Conservation (phyloP, 352 stramenopile species). For the Phytophthora idaei region DNA sequence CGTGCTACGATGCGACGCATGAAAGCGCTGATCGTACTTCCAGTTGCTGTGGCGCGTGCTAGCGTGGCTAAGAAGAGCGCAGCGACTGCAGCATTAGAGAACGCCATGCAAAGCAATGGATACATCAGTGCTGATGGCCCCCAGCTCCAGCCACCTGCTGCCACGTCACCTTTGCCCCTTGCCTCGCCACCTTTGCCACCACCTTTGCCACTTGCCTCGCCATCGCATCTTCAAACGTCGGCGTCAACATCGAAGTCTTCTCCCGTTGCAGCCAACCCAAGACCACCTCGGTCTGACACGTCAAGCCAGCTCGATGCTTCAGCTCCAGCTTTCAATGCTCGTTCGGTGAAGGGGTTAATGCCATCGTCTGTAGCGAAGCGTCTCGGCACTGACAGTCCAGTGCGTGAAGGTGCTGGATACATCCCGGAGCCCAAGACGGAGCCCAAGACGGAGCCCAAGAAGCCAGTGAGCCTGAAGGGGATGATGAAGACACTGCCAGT, state of each 20-base stretch:
- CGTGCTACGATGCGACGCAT: constrained; percentile 39
- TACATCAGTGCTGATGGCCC: neutral
- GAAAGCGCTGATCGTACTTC: constrained; percentile 36
- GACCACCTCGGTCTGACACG: neutral
- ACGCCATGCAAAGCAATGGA: constrained; percentile 20
- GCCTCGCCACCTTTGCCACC: constrained; percentile 10
- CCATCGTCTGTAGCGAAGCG: constrained; percentile 51
- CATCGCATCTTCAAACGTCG: constrained; percentile 10
- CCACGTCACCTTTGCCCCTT: constrained; percentile 10
- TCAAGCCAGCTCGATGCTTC: constrained; percentile 14
- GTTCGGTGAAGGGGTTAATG: constrained; percentile 40
- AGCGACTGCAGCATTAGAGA: constrained; percentile 24
- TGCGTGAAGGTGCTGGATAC: constrained; percentile 23
- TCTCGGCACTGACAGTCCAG: constrained; percentile 31
- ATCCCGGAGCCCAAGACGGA: constrained; percentile 12
- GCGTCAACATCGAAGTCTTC: neutral
- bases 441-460: constrained; percentile 10
- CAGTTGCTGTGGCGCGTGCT: constrained; percentile 11
- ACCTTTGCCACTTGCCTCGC: constrained; percentile 9
- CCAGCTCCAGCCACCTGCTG: constrained; percentile 1
- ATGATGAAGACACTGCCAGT: constrained; percentile 87
- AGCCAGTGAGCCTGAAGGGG: constrained; percentile 41
- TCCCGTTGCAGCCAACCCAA: neutral
- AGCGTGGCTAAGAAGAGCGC: constrained; percentile 16
- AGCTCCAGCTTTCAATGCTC: constrained; percentile 18